These are phyloP conservation scores for Plasmodium coatneyi DNA, from an alignment of 169 alveolate genomes.

Conservation along the genomic window DNA sequence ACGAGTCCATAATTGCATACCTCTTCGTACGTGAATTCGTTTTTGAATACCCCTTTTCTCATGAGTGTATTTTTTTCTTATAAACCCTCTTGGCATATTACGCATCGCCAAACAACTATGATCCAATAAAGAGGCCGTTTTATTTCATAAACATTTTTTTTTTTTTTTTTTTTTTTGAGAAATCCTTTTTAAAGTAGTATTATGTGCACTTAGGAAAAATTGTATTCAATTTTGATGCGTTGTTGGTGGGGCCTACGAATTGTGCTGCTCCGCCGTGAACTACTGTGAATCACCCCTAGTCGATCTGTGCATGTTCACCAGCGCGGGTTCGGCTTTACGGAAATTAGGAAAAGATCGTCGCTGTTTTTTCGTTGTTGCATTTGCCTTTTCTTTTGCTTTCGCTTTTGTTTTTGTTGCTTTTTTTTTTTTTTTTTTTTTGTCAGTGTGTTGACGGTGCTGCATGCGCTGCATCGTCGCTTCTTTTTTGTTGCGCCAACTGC, in stretches of 20 bases:
- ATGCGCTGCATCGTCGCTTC: slow-evolving; percentile 28
- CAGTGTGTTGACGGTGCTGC: slow-evolving; percentile 69
- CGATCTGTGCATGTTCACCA: slow-evolving; percentile 3
- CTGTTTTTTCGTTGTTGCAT: background rate
- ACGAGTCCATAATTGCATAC: background rate
- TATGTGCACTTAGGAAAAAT: background rate
- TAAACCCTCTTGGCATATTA: background rate
- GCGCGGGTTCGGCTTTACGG: background rate
- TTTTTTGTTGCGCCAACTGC: slow-evolving; percentile 10
- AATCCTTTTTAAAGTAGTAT: background rate
- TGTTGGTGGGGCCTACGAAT: background rate
- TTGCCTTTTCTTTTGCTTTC: background rate
- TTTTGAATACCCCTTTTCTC: background rate
- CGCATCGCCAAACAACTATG: background rate
- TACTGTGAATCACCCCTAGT: background rate
- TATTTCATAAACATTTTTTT: too few species aligned
- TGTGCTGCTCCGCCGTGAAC: background rate
- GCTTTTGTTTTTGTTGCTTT: too few species aligned
- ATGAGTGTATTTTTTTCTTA: background rate
- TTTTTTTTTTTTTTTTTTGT: slow-evolving; percentile 33
- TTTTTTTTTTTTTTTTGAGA: too few species aligned
- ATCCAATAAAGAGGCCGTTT: background rate
- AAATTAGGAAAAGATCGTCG: background rate
- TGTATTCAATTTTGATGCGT: background rate
- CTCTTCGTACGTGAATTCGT: background rate